Conservation (phyloP, 1,284 basidiomycete species). For the Puccinia polysora region DNA sequence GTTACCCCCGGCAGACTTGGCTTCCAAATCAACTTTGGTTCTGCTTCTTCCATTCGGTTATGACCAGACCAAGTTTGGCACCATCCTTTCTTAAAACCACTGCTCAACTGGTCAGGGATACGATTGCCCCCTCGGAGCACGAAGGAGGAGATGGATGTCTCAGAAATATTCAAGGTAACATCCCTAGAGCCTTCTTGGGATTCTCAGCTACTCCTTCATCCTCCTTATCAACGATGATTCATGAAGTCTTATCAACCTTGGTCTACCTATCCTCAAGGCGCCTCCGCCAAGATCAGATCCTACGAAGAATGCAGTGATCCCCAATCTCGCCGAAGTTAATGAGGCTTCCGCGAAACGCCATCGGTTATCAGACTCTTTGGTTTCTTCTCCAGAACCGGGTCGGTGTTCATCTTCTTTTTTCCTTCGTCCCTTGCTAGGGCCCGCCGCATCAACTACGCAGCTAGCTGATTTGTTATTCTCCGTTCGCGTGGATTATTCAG, state of each 20-base stretch:
- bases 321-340: conserved; percentile 7
- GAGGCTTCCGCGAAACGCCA: conserved; percentile 2
- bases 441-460: not conserved
- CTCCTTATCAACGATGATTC: not conserved
- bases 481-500: not conserved
- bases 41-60: no score
- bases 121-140: no score
- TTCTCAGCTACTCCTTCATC: not conserved
- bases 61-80: no score
- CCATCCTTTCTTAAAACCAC: not conserved
- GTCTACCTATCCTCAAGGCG: not conserved
- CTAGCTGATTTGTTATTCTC: not conserved
- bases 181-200: not conserved
- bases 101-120: not conserved
- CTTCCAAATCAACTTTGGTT: no score
- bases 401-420: not conserved
- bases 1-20: no score
- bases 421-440: not conserved
- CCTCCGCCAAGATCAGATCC: conserved; percentile 39
- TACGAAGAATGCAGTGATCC: conserved; percentile 15
- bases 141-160: conserved; percentile 38
- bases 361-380: conserved; percentile 12
- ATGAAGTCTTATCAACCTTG: no score
- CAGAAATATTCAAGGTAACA: conserved; percentile 29
- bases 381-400: conserved; percentile 3